Conservation (phyloP, 257 asterid genomes). For the Lithospermum erythrorhizon region DNA sequence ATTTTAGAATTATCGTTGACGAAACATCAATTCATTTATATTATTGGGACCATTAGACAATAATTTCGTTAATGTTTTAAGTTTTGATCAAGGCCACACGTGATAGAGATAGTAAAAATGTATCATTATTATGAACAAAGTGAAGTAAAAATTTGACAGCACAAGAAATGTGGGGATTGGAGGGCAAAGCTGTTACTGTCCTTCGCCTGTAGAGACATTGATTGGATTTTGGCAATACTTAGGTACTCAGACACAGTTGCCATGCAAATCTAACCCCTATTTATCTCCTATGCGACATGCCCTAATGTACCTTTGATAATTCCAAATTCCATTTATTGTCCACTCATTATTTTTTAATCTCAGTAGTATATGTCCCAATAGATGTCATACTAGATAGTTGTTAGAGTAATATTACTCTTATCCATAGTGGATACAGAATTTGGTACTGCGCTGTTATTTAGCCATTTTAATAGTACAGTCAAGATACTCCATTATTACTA, state of each 20-base stretch:
- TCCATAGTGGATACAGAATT: not conserved
- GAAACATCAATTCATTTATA: too few relatives aligned
- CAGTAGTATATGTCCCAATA: not conserved
- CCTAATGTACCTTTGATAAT: conserved; percentile 11
- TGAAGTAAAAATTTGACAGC: not conserved
- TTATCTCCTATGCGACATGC: conserved; percentile 12
- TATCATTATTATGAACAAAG: not conserved
- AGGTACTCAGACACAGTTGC: conserved; percentile 11
- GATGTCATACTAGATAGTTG: too few relatives aligned
- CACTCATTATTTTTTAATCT: not conserved
- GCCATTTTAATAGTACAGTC: too few relatives aligned
- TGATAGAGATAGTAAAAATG: not conserved
- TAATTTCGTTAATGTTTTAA: not conserved
- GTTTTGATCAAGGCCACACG: not conserved
- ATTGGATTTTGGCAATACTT: conserved; percentile 43
- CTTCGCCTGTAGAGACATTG: conserved; percentile 29
- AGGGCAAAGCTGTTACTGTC: conserved; percentile 27
- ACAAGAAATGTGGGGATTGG: conserved; percentile 25
- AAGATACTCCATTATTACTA: too few relatives aligned
- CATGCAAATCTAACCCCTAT: conserved; percentile 18
- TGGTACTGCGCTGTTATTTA: not conserved
- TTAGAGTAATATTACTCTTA: too few relatives aligned
- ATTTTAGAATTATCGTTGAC: too few relatives aligned
- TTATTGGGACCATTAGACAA: too few relatives aligned
- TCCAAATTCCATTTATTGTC: conserved; percentile 19